Conservation (phyloP, 495 filamentous ascomycete genomes). For the Cercophora scortea region DNA sequence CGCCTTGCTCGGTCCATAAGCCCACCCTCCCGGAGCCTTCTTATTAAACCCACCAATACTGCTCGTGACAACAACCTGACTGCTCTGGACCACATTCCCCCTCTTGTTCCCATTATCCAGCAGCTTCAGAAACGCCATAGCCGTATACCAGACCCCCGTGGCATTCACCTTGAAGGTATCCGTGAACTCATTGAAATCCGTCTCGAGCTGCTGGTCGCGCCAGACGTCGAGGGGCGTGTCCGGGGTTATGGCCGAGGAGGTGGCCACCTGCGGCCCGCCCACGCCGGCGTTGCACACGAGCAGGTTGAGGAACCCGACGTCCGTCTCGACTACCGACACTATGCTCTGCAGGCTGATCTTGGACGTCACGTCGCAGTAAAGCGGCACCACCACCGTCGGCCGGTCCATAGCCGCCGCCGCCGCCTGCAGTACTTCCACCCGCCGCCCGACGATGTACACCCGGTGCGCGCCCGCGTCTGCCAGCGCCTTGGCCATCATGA, state of each 20-base stretch:
- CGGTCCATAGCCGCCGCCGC: slow-evolving; percentile 33
- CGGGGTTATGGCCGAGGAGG: slow-evolving; percentile 9
- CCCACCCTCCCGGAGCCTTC: slow-evolving; percentile 45
- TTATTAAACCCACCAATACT: slow-evolving; percentile 56
- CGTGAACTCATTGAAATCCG: slow-evolving; percentile 50
- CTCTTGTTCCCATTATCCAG: slow-evolving; percentile 55
- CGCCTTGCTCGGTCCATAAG: slow-evolving; percentile 57
- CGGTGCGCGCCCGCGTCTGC: slow-evolving; percentile 49
- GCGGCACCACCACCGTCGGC: slow-evolving; percentile 43
- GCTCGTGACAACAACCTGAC: slow-evolving; percentile 58
- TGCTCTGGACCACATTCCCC: slow-evolving; percentile 40
- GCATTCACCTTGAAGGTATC: slow-evolving; percentile 53
- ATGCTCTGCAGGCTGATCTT: slow-evolving; percentile 49
- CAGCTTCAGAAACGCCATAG: slow-evolving; percentile 55
- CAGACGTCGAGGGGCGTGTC: slow-evolving; percentile 42
- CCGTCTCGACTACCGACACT: slow-evolving; percentile 42
- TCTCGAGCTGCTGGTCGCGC: slow-evolving; percentile 40
- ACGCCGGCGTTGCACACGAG: slow-evolving; percentile 62
- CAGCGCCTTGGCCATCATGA: slow-evolving; percentile 60
- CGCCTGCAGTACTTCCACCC: slow-evolving; percentile 45
- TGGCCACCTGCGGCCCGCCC: slow-evolving; percentile 41
- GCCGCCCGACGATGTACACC: slow-evolving; percentile 68
- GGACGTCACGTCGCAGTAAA: slow-evolving; percentile 60
- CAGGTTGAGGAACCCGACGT: slow-evolving; percentile 54
- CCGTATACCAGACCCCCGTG: slow-evolving; percentile 53